Evolutionary conservation across 768 basidiomycete genomes (phyloP).

Genomic region (Rhizopogon salebrosus): DNA sequence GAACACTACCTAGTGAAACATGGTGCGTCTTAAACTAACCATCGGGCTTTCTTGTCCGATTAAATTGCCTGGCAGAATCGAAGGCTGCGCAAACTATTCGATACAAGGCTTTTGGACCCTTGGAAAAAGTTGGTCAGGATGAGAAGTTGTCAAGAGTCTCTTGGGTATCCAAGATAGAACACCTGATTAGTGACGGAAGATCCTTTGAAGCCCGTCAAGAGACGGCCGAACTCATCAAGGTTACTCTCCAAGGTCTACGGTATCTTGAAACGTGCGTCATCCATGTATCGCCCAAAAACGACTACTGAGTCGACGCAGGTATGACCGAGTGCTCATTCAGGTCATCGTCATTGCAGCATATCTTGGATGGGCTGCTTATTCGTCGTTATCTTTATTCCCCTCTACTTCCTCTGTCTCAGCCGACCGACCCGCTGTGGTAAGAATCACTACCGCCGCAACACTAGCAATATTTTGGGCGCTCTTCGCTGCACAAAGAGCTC

Average conservation of each 20-base stretch:
- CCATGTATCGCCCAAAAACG: neutral
- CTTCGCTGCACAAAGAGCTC: conserved; percentile 61
- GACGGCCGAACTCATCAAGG: conserved; percentile 48
- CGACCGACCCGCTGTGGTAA: conserved; percentile 10
- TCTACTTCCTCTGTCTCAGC: conserved; percentile 4
- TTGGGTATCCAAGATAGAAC: conserved; percentile 39
- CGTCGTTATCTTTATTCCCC: conserved; percentile 45
- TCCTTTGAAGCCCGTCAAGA: conserved; percentile 47
- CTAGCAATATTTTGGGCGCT: conserved; percentile 36
- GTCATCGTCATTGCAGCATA: conserved; percentile 69
- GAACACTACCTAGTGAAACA: conserved; percentile 79
- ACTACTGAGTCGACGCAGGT: conserved; percentile 31
- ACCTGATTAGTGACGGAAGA: conserved; percentile 33
- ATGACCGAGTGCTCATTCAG: conserved; percentile 73
- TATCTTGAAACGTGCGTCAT: conserved; percentile 61
- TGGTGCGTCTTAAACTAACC: conserved; percentile 44
- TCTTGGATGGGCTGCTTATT: conserved; percentile 71
- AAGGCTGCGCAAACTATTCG: conserved; percentile 53
- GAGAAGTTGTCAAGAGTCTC: conserved; percentile 29
- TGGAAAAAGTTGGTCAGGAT: conserved; percentile 30
- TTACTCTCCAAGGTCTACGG: conserved; percentile 55
- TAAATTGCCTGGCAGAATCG: conserved; percentile 40
- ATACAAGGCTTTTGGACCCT: conserved; percentile 55
- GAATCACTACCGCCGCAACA: conserved; percentile 23
- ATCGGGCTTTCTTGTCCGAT: neutral